These are phyloP conservation scores for Incumbomyces lentus DNA, from an alignment of 2,329 filamentous ascomycete species.

Conservation along the genomic window DNA sequence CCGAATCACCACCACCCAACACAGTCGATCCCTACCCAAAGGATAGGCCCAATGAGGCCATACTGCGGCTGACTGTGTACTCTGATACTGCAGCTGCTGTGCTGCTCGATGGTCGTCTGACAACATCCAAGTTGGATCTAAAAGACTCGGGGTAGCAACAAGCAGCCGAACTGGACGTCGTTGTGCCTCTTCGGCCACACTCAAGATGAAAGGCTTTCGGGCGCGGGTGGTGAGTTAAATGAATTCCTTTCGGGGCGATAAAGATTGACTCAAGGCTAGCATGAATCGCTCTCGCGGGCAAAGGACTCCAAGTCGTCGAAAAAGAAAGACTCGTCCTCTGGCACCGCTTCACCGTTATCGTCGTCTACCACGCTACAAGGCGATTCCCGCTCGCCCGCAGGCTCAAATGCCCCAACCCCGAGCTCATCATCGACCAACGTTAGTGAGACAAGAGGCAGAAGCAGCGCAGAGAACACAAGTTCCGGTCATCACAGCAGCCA, in stretches of 20 bases:
- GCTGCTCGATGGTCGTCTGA: constrained; percentile 3
- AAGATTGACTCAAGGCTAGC: constrained; percentile 32
- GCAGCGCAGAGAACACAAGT: constrained; percentile 41
- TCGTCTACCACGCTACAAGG: constrained; percentile 34
- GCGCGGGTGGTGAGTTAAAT: constrained; percentile 77
- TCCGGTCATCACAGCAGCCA: constrained; percentile 20
- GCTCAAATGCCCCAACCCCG: constrained; percentile 60
- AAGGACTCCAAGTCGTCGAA: constrained; percentile 76
- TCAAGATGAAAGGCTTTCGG: constrained; percentile 91
- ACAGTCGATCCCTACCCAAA: neutral
- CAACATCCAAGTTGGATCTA: neutral
- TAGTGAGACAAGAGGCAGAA: constrained; percentile 76
- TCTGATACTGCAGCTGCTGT: neutral
- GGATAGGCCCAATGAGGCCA: neutral
- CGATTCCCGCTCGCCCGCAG: constrained; percentile 46
- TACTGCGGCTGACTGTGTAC: constrained; percentile 1
- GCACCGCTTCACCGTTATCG: constrained; percentile 68
- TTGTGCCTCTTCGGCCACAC: constrained; percentile 16
- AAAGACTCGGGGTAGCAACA: too few relatives aligned
- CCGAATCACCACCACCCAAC: neutral
- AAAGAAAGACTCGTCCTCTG: constrained; percentile 50
- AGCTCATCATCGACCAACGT: constrained; percentile 82
- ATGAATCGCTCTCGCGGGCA: constrained; percentile 79
- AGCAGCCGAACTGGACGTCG: neutral
- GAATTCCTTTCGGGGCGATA: constrained; percentile 15